Conservation (phyloP, 78 protist species). For the Planoprotostelium fungivorum region DNA sequence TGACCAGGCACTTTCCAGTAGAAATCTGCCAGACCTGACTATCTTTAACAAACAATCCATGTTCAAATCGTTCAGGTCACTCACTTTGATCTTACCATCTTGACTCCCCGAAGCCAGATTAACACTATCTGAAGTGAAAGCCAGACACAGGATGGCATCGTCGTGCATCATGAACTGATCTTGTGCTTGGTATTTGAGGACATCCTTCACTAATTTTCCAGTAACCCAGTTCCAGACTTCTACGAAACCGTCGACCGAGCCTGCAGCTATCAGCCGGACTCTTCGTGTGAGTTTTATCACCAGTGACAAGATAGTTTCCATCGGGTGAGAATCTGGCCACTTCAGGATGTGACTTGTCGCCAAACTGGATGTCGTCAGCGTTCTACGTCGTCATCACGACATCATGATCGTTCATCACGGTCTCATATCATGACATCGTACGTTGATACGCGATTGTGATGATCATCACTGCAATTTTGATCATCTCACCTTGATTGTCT, state of each 20-base stretch:
- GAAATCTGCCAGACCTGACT: conserved; percentile 58
- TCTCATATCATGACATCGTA: no score
- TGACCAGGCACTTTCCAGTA: conserved; percentile 67
- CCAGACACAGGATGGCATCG: conserved; percentile 54
- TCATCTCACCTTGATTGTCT: conserved; percentile 20
- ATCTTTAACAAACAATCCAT: not conserved
- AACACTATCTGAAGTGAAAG: conserved; percentile 74
- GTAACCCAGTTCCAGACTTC: conserved; percentile 65
- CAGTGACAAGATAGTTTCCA: conserved; percentile 37
- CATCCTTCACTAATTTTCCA: conserved; percentile 61
- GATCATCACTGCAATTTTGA: not conserved
- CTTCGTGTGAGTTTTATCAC: not conserved
- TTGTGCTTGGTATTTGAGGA: conserved; percentile 4
- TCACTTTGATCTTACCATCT: conserved; percentile 63
- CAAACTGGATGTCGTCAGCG: conserved; percentile 4
- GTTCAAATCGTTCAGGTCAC: no score
- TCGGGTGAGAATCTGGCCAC: conserved; percentile 35
- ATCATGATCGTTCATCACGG: no score
- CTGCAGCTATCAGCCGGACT: not conserved
- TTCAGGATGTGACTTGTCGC: conserved; percentile 36
- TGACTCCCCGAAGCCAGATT: conserved; percentile 71
- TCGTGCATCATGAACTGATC: conserved; percentile 82
- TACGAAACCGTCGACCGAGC: conserved; percentile 39
- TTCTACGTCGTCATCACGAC: not conserved
- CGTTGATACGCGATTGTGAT: not conserved